phyloP scores from a whole-genome alignment of 208 protist species.

The Novymonas esmeraldas region DNA sequence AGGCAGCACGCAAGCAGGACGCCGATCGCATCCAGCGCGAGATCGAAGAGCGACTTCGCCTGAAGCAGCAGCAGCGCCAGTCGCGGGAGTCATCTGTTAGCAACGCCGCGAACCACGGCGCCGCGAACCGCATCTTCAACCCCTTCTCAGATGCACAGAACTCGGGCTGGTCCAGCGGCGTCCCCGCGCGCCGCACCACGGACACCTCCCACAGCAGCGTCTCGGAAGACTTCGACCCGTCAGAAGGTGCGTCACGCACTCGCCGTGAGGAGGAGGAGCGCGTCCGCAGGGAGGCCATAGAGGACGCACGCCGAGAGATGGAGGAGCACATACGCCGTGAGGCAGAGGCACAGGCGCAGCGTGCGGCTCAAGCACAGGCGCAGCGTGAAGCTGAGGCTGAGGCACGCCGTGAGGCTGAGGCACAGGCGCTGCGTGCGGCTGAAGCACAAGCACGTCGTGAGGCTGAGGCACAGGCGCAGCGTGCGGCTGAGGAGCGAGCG shows the following conservation, averaged over 20 bases:
- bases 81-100: conserved; percentile 59
- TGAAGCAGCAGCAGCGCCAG: conserved; percentile 40
- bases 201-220: neutral
- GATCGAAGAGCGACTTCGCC: conserved; percentile 50
- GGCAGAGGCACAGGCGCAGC: conserved; percentile 5
- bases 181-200: no score
- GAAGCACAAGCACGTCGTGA: conserved; percentile 18
- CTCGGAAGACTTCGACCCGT: no score
- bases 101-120: neutral
- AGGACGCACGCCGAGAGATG: neutral
- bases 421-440: conserved; percentile 19
- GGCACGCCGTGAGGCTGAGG: conserved; percentile 24
- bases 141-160: neutral
- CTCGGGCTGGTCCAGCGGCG: neutral
- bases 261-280: neutral
- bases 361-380: conserved; percentile 22
- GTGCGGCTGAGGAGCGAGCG: conserved; percentile 23
- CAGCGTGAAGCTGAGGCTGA: conserved; percentile 27
- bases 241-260: neutral
- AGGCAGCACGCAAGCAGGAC: conserved; percentile 24
- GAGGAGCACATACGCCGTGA: neutral
- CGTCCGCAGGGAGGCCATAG: conserved; percentile 17
- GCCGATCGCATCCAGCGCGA: conserved; percentile 50
- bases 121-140: no score
- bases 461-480: conserved; percentile 24